Percentiles rank a stretch among this genome's conserved stretches.
Conservation (phyloP, 2,329 filamentous ascomycete genomes). For the Diaporthe longicolla region DNA sequence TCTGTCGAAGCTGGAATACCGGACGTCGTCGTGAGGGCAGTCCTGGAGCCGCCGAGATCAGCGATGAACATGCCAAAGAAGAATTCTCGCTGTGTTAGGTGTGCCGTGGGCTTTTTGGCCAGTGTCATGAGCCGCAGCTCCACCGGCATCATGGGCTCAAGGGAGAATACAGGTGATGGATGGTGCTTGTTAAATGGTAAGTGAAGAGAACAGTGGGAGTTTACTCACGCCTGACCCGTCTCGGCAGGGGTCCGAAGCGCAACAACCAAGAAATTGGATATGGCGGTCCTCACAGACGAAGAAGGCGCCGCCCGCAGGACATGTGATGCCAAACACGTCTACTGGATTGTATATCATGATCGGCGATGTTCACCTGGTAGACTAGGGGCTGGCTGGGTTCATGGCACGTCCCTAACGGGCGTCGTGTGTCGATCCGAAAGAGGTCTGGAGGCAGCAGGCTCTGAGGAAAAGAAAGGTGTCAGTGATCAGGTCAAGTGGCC, state of each 20-base stretch:
- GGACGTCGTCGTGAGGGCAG: slow-evolving; percentile 52
- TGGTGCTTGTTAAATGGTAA: background rate
- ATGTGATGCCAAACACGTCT: slow-evolving; percentile 44
- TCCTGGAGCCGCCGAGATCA: slow-evolving; percentile 5
- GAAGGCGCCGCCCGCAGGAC: slow-evolving; percentile 51
- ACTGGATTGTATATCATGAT: slow-evolving; percentile 24
- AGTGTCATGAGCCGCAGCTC: background rate
- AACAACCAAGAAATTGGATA: slow-evolving; percentile 58
- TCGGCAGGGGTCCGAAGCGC: slow-evolving; percentile 54
- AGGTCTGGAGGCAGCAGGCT: background rate
- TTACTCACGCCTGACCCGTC: slow-evolving; percentile 46
- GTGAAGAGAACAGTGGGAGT: background rate
- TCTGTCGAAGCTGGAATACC: slow-evolving; percentile 49
- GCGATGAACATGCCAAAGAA: background rate
- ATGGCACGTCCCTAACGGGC: background rate
- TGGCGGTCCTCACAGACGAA: slow-evolving; percentile 53
- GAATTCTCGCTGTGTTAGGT: background rate
- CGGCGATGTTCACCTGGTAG: background rate
- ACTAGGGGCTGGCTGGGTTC: background rate
- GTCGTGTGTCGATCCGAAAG: background rate
- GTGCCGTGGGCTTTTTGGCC: background rate
- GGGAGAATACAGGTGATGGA: too few relatives aligned
- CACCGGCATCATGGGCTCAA: background rate
- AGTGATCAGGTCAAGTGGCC: slow-evolving; percentile 1
- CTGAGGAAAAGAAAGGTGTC: background rate